A percentile compares a stretch with the other conserved stretches of the same genome.
Conservation (phyloP, 2,329 filamentous ascomycete genomes). For the Basipetospora chlamydospora region DNA sequence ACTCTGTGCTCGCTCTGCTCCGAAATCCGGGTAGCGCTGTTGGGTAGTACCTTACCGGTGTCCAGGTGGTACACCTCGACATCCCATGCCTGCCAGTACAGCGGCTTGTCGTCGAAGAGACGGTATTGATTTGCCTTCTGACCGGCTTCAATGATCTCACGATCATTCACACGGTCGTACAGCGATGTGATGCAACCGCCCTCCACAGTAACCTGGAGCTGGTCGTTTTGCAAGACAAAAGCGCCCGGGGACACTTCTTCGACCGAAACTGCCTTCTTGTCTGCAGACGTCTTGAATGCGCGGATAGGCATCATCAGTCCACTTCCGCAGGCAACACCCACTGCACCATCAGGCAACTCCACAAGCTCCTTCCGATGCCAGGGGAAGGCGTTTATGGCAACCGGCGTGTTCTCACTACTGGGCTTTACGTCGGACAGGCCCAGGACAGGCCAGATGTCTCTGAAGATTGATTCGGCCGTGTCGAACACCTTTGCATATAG, state of each 20-base stretch:
- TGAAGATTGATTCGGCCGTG: constrained; percentile 56
- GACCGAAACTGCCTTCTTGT: constrained; percentile 35
- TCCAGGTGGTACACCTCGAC: constrained; percentile 93
- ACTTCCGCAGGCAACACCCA: constrained; percentile 41
- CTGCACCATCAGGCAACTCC: constrained; percentile 38
- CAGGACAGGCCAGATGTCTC: constrained; percentile 53
- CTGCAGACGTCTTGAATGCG: constrained; percentile 28
- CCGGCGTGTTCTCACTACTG: constrained; percentile 28
- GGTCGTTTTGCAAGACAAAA: constrained; percentile 67
- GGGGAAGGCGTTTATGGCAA: constrained; percentile 72
- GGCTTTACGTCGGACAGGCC: constrained; percentile 38
- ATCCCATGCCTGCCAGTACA: constrained; percentile 97
- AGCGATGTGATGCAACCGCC: constrained; percentile 72
- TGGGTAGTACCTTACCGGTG: constrained; percentile 61
- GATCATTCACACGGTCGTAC: constrained; percentile 55
- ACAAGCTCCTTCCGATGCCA: constrained; percentile 71
- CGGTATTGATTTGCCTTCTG: constrained; percentile 82
- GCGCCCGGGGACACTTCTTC: constrained; percentile 39
- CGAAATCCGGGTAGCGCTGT: constrained; percentile 53
- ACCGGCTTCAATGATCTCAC: constrained; percentile 62
- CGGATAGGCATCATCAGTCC: constrained; percentile 37
- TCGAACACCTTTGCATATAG: constrained; percentile 74
- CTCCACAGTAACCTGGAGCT: constrained; percentile 58
- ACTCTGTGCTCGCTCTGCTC: constrained; percentile 63
- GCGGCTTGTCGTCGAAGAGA: constrained; percentile 90